Evolutionary conservation across 257 asterid genomes (phyloP), one percentile per base, ranked within the genome.

Genomic region (Ocimum tenuiflorum): DNA sequence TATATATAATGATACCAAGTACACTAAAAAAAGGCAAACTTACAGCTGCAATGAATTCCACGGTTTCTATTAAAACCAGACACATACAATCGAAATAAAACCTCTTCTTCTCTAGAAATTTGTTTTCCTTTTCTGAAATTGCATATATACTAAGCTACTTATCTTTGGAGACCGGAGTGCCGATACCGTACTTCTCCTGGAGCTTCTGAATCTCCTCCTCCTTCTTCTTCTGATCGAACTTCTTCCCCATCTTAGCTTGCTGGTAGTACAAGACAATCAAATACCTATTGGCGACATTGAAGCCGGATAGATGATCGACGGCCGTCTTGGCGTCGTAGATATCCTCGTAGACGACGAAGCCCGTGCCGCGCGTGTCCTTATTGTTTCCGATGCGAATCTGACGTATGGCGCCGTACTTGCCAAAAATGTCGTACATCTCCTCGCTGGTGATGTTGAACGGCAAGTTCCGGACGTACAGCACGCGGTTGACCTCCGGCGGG

Each of bases 371-470:
- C 0, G 98, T 91, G 54, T 91, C 98, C 88, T 88, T 91, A 59
- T 81, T 86, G 7, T 87, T 88, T 0, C 96, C 96, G 53, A 91
- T 70, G 31, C 95, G 96, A 43, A 91, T 88, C 77, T 91, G 98
- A 17, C 98, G 73, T 6, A 88, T 88, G 18, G 96, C 96, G 23
- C 95, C 96, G 78, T 88, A 91, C 51, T 88, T 88, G 18, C 96
- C 96, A 79, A 86, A 91, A 6, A 91, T 91, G 65, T 91, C 98
- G 80, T 91, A 91, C 96, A 91, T 91, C 81, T 91, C 98, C 75
- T 91, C 96, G 78, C 96, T 91, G 42, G 96, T 85, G 6, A 88
- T 88, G 80, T 91, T 91, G 89, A 91, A 88, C 11, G 96, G 96
- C 10, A 91, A 81, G 35, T 91, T 91, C 14, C 95, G 91, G 4